Conservation (phyloP, 192 early-diverging fungal species). For the Coemansia sp. region DNA sequence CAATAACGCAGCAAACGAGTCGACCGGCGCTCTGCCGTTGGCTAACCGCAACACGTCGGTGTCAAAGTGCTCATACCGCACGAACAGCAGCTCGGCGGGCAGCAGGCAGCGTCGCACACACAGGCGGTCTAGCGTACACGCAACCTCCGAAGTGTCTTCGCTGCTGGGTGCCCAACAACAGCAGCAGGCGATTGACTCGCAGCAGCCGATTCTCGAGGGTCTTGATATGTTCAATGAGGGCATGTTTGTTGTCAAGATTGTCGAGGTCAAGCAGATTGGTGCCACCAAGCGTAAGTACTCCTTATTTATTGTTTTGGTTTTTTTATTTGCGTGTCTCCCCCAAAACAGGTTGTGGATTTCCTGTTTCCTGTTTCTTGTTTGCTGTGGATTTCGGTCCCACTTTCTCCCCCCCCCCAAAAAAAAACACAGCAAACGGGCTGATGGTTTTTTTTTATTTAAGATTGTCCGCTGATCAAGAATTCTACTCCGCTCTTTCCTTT, state of each 20-base stretch:
- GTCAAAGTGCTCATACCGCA: constrained; percentile 46
- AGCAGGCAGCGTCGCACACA: constrained; percentile 33
- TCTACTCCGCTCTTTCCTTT: not conserved
- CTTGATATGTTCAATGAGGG: constrained; percentile 35
- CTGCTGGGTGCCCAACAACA: constrained; percentile 6
- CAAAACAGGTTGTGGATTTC: not conserved
- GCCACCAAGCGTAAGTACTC: constrained; percentile 19
- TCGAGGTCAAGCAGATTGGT: constrained; percentile 46
- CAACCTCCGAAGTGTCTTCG: constrained; percentile 20
- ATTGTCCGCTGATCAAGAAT: constrained; percentile 1
- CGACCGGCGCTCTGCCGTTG: constrained; percentile 29
- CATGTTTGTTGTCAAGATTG: constrained; percentile 48
- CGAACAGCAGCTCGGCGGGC: constrained; percentile 53
- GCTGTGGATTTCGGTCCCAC: not conserved
- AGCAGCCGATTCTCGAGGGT: constrained; percentile 1
- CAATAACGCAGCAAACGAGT: constrained; percentile 40
- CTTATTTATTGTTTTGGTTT: constrained; percentile 1
- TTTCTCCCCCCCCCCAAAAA: not conserved
- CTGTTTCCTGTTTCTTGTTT: constrained; percentile 10
- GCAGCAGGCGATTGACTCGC: not conserved
- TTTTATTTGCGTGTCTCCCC: not conserved
- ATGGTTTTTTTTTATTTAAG: not conserved
- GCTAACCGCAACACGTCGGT: constrained; percentile 35
- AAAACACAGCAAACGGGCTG: not conserved
- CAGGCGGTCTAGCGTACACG: constrained; percentile 44